Base-by-base conservation (phyloP, 1,284 basidiomycete species). In the Cutaneotrichosporon cyanovorans region DNA sequence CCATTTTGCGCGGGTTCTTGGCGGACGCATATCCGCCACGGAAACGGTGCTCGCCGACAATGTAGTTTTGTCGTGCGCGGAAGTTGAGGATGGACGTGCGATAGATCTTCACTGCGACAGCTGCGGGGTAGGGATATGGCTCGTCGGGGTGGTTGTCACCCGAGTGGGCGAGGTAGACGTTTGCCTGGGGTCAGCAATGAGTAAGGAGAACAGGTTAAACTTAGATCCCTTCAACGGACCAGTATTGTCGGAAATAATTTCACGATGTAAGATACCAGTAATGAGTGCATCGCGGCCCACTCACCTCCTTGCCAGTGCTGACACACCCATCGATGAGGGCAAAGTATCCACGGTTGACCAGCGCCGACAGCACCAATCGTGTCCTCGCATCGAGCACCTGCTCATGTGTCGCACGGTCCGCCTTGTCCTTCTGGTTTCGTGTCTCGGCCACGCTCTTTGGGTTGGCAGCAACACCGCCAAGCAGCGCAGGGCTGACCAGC, bases 11-110 rank as follows among this genome's bases (percentile, higher is more conserved):
- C 9, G 95, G 93, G 65, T 98, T 99, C 57, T 81, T 82, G 15
- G 66, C 66, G 42, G 84, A 83, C 56, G 84, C 84, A 69, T 98
- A 98, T 7, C 93, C 93, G 53, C 85, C 80, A 32, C 89, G 79
- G 74, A 98, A 98, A 9, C 95, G 83, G 64, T 87, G 85, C 67
- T 98, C 95, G 40, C 79, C 79, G 0, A 82, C 80, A 28, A 97
- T 91, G 69, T 97, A 97, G 48, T 87, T 85, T 65, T 95, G 90
- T 11, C 95, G 82, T 61, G 97, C 88, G 69, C 96, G 95, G 77
- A 99, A 99, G 9, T 92, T 79, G 8, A 99, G 80, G 56, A 99
- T 98, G 22, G 89, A 93, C 0, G 95, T 99, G 69, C 98, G 95
- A 77, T 93, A 99, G 58, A 99, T 93, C 72, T 98, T 99, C 54